A percentile compares a stretch with the other conserved stretches of the same genome.
These are phyloP conservation scores for Naganishia vishniacii DNA, from an alignment of 768 basidiomycete species.

Conservation along the genomic window DNA sequence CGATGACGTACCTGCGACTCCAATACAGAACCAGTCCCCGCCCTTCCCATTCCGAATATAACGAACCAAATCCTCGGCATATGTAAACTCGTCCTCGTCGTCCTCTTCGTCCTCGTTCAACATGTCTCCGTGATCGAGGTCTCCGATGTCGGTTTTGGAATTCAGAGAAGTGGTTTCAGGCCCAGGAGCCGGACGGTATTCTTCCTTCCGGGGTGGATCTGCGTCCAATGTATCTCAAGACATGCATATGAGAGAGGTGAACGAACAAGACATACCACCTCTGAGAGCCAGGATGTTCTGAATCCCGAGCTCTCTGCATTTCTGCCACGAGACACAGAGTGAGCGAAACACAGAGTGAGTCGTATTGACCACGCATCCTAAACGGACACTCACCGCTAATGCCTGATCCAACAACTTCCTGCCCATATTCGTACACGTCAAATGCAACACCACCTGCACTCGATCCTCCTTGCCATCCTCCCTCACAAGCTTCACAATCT, in stretches of 20 bases:
- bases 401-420: constrained; percentile 46
- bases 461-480: constrained; percentile 30
- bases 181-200: constrained; percentile 84
- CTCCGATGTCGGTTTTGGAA: background rate
- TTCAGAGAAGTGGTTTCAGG: constrained; percentile 44
- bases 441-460: constrained; percentile 46
- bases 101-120: constrained; percentile 8
- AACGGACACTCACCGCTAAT: constrained; percentile 40
- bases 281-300: constrained; percentile 85
- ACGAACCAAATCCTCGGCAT: constrained; percentile 80
- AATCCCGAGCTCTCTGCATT: constrained; percentile 73
- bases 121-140: constrained; percentile 13
- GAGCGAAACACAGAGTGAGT: too few species aligned
- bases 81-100: constrained; percentile 57
- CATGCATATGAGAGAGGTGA: background rate
- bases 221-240: background rate
- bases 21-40: constrained; percentile 69
- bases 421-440: constrained; percentile 49
- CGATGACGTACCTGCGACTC: constrained; percentile 71
- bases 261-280: constrained; percentile 61
- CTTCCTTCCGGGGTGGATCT: constrained; percentile 92
- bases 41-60: constrained; percentile 81
- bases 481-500: constrained; percentile 34
- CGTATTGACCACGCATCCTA: too few species aligned
- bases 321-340: too few species aligned